Conservation (phyloP, 805 yeast species). For the Lachancea sp. region DNA sequence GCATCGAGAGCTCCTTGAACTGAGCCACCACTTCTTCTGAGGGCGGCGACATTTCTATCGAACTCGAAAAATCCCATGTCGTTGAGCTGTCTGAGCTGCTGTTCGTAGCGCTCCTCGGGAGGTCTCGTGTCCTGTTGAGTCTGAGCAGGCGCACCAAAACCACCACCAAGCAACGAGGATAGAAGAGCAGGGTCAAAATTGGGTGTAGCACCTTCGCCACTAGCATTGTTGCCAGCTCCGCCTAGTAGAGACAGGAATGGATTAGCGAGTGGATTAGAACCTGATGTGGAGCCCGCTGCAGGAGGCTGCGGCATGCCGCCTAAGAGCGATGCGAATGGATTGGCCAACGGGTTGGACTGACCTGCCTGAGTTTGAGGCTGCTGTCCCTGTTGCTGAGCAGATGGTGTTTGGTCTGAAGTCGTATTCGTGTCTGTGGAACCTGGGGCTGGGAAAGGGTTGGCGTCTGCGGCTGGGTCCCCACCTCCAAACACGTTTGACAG, state of each 20-base stretch:
- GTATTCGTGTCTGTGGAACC: conserved; percentile 30
- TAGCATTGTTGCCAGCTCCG: conserved; percentile 11
- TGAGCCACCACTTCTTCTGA: conserved; percentile 93
- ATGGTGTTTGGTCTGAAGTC: conserved; percentile 4
- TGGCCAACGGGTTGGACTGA: conserved; percentile 16
- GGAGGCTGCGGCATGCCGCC: conserved; percentile 20
- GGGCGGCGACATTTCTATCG: conserved; percentile 84
- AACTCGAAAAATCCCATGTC: conserved; percentile 88
- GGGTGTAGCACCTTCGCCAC: conserved; percentile 22
- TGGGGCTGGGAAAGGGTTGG: conserved; percentile 44
- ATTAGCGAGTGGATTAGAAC: conserved; percentile 17
- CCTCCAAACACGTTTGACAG: conserved; percentile 48
- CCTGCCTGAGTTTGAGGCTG: conserved; percentile 16
- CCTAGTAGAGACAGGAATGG: conserved; percentile 38
- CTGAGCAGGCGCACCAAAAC: conserved; percentile 16
- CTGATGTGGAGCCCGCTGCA: neutral
- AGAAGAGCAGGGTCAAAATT: conserved; percentile 44
- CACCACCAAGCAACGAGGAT: conserved; percentile 35
- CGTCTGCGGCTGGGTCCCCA: conserved; percentile 26
- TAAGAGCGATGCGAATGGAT: conserved; percentile 48
- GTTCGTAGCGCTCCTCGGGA: conserved; percentile 71
- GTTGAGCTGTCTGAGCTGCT: conserved; percentile 66
- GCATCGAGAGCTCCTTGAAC: conserved; percentile 96
- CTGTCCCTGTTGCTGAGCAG: conserved; percentile 17
- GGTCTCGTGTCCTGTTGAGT: conserved; percentile 53